These are phyloP conservation scores for Nannizziopsis arthrosporioides DNA, from an alignment of 2,329 filamentous ascomycete genomes.

Conservation along the genomic window DNA sequence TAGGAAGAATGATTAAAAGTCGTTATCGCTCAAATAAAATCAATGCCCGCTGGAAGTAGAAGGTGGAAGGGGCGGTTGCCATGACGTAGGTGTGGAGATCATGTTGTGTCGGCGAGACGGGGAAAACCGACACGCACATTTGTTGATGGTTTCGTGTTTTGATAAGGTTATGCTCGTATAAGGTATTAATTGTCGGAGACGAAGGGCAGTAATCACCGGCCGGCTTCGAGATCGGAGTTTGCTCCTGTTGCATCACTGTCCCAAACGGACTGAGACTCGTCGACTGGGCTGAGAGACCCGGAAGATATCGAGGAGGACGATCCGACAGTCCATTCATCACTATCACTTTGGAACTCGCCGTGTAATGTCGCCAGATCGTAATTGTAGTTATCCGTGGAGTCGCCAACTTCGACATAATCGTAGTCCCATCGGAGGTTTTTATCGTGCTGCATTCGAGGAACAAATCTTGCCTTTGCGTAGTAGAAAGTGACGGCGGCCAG, in stretches of 20 bases:
- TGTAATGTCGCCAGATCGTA: conserved; percentile 48
- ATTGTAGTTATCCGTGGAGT: conserved; percentile 43
- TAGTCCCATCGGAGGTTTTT: conserved; percentile 92
- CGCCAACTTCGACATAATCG: conserved; percentile 79
- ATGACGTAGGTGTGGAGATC: conserved; percentile 28
- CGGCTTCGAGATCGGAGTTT: conserved; percentile 31
- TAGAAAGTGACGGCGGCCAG: conserved; percentile 70
- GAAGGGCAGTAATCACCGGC: conserved; percentile 20
- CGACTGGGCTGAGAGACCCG: conserved; percentile 50
- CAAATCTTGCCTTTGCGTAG: conserved; percentile 63
- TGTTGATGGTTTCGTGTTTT: not conserved
- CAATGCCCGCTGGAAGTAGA: conserved; percentile 31
- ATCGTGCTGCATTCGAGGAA: conserved; percentile 70
- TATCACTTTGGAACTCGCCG: conserved; percentile 50
- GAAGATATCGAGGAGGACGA: conserved; percentile 67
- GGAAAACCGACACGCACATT: not conserved
- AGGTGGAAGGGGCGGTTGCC: conserved; percentile 16
- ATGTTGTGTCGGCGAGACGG: conserved; percentile 8
- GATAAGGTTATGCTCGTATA: too few relatives aligned
- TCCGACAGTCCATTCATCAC: conserved; percentile 82
- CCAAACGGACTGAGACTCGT: conserved; percentile 42
- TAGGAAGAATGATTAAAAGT: conserved; percentile 24
- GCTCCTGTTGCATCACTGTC: conserved; percentile 31
- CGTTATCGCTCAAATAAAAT: conserved; percentile 22
- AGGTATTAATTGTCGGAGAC: too few relatives aligned